Evolutionary conservation across 2,329 filamentous ascomycete genomes (phyloP).

Genomic region (Simplicillium sp.): DNA sequence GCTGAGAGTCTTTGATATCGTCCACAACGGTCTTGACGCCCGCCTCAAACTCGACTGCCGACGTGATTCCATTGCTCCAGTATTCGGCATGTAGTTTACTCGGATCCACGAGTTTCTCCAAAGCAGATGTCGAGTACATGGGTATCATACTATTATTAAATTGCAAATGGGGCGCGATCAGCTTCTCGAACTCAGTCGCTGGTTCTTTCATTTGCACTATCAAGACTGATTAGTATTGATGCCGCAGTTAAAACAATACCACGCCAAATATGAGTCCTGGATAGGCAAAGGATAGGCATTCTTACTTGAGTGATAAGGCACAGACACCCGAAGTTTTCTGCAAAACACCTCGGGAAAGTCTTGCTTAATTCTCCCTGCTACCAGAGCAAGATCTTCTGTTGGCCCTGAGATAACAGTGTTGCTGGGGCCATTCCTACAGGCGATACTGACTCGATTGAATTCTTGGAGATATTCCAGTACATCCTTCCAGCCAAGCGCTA

Average conservation of each 20-base stretch:
- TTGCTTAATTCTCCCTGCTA: neutral
- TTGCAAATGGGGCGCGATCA: neutral
- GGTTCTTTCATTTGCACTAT: neutral
- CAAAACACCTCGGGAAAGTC: neutral
- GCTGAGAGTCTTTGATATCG: neutral
- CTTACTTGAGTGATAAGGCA: constrained; percentile 1
- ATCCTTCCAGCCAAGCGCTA: constrained; percentile 23
- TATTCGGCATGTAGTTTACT: neutral
- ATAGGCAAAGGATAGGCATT: no score
- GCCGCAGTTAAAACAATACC: neutral
- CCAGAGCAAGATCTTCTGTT: constrained; percentile 9
- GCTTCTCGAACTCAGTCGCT: neutral
- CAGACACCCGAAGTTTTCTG: neutral
- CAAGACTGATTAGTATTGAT: neutral
- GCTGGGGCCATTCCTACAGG: constrained; percentile 25
- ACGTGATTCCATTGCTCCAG: neutral
- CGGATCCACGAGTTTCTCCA: neutral
- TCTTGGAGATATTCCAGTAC: constrained; percentile 8
- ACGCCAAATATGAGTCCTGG: no score
- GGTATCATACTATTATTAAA: neutral
- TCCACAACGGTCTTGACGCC: neutral
- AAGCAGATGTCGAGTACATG: constrained; percentile 1
- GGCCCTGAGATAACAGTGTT: constrained; percentile 27
- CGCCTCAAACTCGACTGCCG: neutral
- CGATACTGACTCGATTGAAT: constrained; percentile 21